A percentile compares a stretch with the other conserved stretches of the same genome.
phyloP scores from a whole-genome alignment of 2,329 filamentous ascomycete genomes.

The Claviceps africana region DNA sequence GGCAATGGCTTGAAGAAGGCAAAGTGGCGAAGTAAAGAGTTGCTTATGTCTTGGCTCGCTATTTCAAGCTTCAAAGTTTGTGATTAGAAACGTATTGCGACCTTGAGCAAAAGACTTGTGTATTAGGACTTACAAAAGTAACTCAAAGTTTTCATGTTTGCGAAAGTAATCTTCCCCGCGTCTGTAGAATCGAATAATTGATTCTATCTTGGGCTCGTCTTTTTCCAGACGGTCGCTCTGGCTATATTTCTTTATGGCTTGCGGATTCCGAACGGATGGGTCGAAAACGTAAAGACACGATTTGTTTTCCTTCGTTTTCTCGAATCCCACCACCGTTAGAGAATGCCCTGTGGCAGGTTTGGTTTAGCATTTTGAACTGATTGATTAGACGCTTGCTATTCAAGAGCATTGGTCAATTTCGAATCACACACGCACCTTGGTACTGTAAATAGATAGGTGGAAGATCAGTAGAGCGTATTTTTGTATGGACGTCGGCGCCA shows the following conservation, averaged over 20 bases:
- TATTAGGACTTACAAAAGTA: conserved; percentile 47
- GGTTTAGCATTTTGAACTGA: not conserved
- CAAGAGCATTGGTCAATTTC: not conserved
- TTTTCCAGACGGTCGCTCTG: conserved; percentile 29
- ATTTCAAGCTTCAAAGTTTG: not conserved
- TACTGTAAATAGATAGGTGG: conserved; percentile 88
- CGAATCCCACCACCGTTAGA: conserved; percentile 76
- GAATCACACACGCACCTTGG: conserved; percentile 34
- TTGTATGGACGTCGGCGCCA: conserved; percentile 29
- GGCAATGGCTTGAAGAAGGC: conserved; percentile 49
- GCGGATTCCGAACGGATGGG: conserved; percentile 62
- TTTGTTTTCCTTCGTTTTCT: conserved; percentile 49
- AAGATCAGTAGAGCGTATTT: conserved; percentile 56
- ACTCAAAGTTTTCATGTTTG: conserved; percentile 65
- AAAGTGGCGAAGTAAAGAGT: not conserved
- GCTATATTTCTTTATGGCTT: conserved; percentile 45
- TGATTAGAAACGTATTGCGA: not conserved
- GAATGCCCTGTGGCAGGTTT: conserved; percentile 53
- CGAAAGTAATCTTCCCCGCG: conserved; percentile 52
- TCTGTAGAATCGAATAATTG: conserved; percentile 58
- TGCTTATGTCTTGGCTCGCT: not conserved
- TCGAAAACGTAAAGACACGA: conserved; percentile 75
- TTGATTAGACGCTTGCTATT: not conserved
- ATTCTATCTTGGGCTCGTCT: conserved; percentile 21
- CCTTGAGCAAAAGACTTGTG: not conserved